A percentile compares a stretch with the other conserved stretches of the same genome.
These are phyloP conservation scores for Hypoxylon sp. DNA, from an alignment of 2,329 filamentous ascomycete species.

Conservation along the genomic window DNA sequence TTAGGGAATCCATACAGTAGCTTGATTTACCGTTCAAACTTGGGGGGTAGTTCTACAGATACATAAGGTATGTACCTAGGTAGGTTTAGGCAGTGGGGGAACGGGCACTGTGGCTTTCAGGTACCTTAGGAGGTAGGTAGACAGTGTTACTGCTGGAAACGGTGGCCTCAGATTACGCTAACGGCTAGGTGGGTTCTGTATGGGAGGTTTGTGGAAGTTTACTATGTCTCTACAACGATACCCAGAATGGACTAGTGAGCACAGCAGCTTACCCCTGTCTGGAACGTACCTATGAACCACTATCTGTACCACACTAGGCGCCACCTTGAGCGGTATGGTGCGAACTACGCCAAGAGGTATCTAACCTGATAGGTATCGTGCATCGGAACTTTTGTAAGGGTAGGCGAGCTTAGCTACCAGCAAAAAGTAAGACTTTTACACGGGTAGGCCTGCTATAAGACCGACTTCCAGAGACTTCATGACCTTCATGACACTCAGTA, in stretches of 20 bases:
- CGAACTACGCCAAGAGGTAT: background rate
- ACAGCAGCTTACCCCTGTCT: conserved; percentile 32
- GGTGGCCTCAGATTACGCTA: background rate
- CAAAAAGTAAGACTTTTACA: conserved; percentile 11
- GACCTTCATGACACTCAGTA: conserved; percentile 27
- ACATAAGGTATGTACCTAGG: background rate
- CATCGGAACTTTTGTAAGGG: conserved; percentile 40
- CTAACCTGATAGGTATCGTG: conserved; percentile 18
- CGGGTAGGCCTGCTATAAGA: conserved; percentile 16
- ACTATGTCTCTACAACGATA: conserved; percentile 8
- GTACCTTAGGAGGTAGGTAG: background rate
- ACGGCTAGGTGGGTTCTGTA: conserved; percentile 1
- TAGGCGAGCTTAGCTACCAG: conserved; percentile 15
- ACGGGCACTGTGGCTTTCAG: background rate
- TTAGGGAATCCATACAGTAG: conserved; percentile 17
- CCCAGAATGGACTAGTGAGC: conserved; percentile 25
- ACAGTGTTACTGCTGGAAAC: background rate
- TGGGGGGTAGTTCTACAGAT: conserved; percentile 2
- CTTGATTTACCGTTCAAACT: conserved; percentile 3
- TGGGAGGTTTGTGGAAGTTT: background rate
- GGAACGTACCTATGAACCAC: conserved; percentile 17
- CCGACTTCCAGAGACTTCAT: conserved; percentile 15
- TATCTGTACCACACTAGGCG: conserved; percentile 13
- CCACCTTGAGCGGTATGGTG: background rate
- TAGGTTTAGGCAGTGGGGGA: background rate